A percentile compares a stretch with the other conserved stretches of the same genome.
These are phyloP conservation scores for Thermomyces lanuginosus DNA, from an alignment of 2,329 filamentous ascomycete genomes.

Conservation along the genomic window DNA sequence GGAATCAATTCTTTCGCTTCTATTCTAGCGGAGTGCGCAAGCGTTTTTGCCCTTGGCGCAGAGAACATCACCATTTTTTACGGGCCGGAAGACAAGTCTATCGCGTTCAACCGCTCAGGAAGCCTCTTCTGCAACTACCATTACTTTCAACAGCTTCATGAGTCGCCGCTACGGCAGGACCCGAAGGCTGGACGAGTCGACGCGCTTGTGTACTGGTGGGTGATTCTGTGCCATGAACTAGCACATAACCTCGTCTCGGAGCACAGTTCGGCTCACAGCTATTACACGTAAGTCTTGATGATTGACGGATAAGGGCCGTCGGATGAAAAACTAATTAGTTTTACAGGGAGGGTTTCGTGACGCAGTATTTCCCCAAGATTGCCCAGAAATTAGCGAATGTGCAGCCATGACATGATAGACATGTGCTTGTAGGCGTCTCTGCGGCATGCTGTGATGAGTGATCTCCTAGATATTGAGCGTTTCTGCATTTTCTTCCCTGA, in stretches of 20 bases:
- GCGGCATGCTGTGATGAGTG: too few relatives aligned
- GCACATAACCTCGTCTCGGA: constrained; percentile 76
- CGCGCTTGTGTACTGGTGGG: constrained; percentile 77
- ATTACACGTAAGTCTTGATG: constrained; percentile 45
- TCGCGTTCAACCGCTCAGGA: constrained; percentile 80
- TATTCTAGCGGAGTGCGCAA: constrained; percentile 52
- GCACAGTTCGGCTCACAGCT: constrained; percentile 67
- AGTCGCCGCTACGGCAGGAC: constrained; percentile 29
- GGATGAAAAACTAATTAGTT: constrained; percentile 3
- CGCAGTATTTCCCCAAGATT: constrained; percentile 60
- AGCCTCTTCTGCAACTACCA: constrained; percentile 88
- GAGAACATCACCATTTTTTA: constrained; percentile 72
- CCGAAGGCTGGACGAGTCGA: constrained; percentile 40
- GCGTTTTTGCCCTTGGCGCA: constrained; percentile 54
- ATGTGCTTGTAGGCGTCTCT: too few relatives aligned
- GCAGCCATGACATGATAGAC: constrained; percentile 1
- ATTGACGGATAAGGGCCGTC: too few relatives aligned
- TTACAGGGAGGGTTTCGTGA: constrained; percentile 54
- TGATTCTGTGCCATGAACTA: constrained; percentile 87
- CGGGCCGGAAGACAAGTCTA: constrained; percentile 60
- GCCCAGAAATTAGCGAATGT: constrained; percentile 33
- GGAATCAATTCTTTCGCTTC: constrained; percentile 53
- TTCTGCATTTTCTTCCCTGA: too few relatives aligned
- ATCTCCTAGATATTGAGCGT: too few relatives aligned
- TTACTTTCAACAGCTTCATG: constrained; percentile 70